Conservation (phyloP, 768 basidiomycete genomes). For the Boletus eberwhitei region DNA sequence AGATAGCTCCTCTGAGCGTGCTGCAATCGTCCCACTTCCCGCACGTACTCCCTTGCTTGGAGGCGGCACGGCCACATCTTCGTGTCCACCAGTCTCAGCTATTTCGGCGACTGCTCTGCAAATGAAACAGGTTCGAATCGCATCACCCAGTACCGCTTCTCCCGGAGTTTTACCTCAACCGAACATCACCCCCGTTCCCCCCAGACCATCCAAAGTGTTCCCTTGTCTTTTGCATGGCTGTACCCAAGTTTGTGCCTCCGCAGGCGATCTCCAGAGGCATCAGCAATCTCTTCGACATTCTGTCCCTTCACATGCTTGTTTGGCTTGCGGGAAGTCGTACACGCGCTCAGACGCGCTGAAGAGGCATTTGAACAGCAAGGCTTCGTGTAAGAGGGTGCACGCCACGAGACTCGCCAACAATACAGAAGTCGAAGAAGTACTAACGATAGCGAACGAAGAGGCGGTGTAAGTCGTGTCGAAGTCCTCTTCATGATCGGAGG, state of each 20-base stretch:
- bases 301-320: conserved; percentile 20
- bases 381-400: conserved; percentile 25
- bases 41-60: neutral
- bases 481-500: conserved; percentile 8
- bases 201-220: conserved; percentile 17
- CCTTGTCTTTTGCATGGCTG: conserved; percentile 25
- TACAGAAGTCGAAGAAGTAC: conserved; percentile 6
- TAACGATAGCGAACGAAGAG: conserved; percentile 16
- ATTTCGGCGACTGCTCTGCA: conserved; percentile 6
- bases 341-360: conserved; percentile 33
- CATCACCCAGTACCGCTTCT: conserved; percentile 12
- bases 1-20: neutral
- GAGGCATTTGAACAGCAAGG: conserved; percentile 31
- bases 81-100: conserved; percentile 1
- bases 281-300: conserved; percentile 29
- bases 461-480: conserved; percentile 14
- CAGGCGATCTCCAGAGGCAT: conserved; percentile 28
- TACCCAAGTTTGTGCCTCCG: conserved; percentile 27
- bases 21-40: neutral
- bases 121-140: conserved; percentile 12
- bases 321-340: conserved; percentile 27
- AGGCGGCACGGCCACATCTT: neutral
- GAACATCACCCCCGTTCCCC: neutral
- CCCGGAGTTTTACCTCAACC: neutral
- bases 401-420: conserved; percentile 7